Base-by-base conservation (phyloP, 768 basidiomycete genomes). In the Leccinum incarnatum region DNA sequence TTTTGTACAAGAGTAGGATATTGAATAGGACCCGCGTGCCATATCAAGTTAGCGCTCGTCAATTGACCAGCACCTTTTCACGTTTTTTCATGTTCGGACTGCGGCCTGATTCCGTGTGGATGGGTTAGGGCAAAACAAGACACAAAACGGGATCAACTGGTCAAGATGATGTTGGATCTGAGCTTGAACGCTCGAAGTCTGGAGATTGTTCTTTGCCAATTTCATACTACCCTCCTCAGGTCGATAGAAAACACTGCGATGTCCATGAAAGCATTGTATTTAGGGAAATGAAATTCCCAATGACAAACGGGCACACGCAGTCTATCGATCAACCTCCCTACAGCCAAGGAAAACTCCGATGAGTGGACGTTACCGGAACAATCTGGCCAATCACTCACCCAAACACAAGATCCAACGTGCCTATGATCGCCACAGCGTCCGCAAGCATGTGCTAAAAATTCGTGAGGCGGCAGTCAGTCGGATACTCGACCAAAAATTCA, bases 361-460 rank as follows among this genome's bases (percentile, higher is more conserved):
- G 17, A 59, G 56, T 4, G 46, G n/a, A 47, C 9, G 1, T 14
- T 17, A 10, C 11, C 7, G 10, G 12, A 40, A 3, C 5, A 0
- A 15, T 14, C 2, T 48, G 48, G 30, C 4, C 0, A 21, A 25
- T 14, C 12, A 86, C 92, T 67, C 81, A 92, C 86, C 95, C 95
- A 71, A 97, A 96, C 70, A 97, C 95, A 62, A 96, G 84, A 80
- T 97, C 93, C 95, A 97, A 95, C 49, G 96, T 98, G 67, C 97
- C 97, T 71, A 98, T 97, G 71, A 99, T 90, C 51, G 96, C 88
- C 52, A 99, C 96, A 46, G 90, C 95, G 68, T 98, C 96, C 5
- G 94, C 93, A 59, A 97, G 79, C 85, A 90, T 89, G 76, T 93
- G 92, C 88, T 93, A 21, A 42, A 72, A 47, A 67, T 86, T 0